These are phyloP conservation scores for Punica granatum DNA, from an alignment of 345 rosid genomes.

Conservation along the genomic window DNA sequence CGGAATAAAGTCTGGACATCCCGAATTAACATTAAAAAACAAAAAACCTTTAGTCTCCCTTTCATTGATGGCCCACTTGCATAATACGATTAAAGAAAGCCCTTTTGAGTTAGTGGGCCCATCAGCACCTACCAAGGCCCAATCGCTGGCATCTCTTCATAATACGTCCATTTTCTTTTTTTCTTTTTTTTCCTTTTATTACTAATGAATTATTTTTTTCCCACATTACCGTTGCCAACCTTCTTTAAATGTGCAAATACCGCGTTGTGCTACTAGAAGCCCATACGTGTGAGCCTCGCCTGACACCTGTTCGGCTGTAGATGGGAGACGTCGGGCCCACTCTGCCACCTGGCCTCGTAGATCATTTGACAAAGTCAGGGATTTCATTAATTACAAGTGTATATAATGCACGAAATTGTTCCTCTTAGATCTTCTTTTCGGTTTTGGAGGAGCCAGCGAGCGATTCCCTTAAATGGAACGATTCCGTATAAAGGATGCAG, in stretches of 20 bases:
- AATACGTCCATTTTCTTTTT: background rate
- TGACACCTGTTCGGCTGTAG: background rate
- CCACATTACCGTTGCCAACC: background rate
- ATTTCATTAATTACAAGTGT: background rate
- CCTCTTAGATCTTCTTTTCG: background rate
- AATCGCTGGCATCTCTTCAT: background rate
- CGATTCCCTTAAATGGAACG: no score
- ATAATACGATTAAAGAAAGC: background rate
- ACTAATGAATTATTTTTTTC: no score
- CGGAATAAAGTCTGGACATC: no score
- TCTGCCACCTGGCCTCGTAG: background rate
- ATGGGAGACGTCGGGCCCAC: background rate
- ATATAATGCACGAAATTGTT: background rate
- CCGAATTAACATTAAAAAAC: no score
- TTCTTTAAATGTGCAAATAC: background rate
- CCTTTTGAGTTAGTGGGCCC: background rate
- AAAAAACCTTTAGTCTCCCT: no score
- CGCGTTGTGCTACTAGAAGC: background rate
- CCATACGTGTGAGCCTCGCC: background rate
- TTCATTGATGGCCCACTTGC: conserved; percentile 7
- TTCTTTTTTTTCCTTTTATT: background rate
- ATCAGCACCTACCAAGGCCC: conserved; percentile 6
- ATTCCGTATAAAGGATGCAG: no score
- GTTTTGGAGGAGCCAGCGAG: no score
- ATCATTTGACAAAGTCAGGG: background rate